A percentile compares a stretch with the other conserved stretches of the same genome.
Evolutionary conservation across 805 yeast species (phyloP).

Genomic region (Wickerhamomyces chambardii): DNA sequence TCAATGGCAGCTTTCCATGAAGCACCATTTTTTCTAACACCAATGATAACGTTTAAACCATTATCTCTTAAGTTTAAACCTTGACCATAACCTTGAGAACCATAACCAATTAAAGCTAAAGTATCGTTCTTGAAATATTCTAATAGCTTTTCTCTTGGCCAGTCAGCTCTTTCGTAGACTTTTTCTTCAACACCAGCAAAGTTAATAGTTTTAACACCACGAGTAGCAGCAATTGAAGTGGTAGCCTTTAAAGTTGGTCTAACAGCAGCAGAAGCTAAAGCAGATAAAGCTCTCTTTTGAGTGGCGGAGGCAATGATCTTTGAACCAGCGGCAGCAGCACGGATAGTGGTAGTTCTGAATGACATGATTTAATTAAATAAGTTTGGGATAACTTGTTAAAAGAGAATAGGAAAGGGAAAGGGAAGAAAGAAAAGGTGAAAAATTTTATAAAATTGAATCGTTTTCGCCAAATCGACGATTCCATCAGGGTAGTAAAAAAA

Average conservation of each 20-base stretch:
- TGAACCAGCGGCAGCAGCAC: constrained; percentile 37
- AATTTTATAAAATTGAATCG: background rate
- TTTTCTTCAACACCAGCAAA: constrained; percentile 93
- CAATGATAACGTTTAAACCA: constrained; percentile 94
- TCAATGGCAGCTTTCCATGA: constrained; percentile 99
- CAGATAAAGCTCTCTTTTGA: constrained; percentile 56
- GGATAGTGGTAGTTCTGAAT: constrained; percentile 37
- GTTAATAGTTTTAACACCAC: constrained; percentile 96
- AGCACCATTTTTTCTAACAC: constrained; percentile 98
- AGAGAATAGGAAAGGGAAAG: background rate
- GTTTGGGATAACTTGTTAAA: no score
- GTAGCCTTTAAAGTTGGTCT: constrained; percentile 53
- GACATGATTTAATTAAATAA: constrained; percentile 17
- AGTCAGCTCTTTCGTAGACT: constrained; percentile 98
- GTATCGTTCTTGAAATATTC: constrained; percentile 98
- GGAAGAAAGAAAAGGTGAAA: background rate
- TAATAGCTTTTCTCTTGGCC: constrained; percentile 96
- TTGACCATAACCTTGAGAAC: constrained; percentile 99
- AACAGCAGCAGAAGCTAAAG: constrained; percentile 36
- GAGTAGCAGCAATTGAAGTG: constrained; percentile 47
- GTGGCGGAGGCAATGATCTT: constrained; percentile 22
- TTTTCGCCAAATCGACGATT: no score
- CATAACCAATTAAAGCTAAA: constrained; percentile 96
- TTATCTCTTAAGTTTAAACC: constrained; percentile 99
- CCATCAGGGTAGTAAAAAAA: background rate